Base-by-base conservation (phyloP, 208 protist species). In the Trypanosoma cruzi region DNA sequence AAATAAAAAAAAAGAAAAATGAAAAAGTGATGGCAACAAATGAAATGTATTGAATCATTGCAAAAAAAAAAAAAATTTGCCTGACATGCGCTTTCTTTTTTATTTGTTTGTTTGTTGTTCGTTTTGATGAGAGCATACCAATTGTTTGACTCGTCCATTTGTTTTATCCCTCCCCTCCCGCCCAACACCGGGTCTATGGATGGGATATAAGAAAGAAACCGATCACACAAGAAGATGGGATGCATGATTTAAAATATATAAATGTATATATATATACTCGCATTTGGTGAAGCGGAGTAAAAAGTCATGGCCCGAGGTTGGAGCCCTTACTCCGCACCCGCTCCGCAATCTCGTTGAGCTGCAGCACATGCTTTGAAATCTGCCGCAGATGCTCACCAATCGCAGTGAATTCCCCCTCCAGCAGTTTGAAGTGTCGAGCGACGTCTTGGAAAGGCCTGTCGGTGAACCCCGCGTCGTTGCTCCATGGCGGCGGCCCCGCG, bases 401-500 rank as follows among this genome's bases (percentile, higher is more conserved):
- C 8, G 71, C 78, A 10, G 73, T 75, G 56, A 96, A 96, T 60
- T 92, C 84, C 29, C 75, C 75, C 67, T 96, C 90, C 20, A 96
- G 62, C 20, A 76, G 54, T 14, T 80, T 82, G 75, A 94, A 96
- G 69, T 90, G 86, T 5, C 72, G 73, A 10, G 79, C 75, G 14
- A 93, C 84, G 36, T 93, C 84, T 14, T 90, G 83, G 65, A 96
- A 96, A 14, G 80, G 85, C 18, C 79, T 73, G 71, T 96, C 90
- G 0, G 84, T 59, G 48, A 81, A 68, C 29, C 67, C 63, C 4
- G 54, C 63, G 24, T 75, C 70, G 8, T 29, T 60, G 37, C 49
- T 57, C 60, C 68, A 72, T 32, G 48, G 32, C 46, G 37, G 34
- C 14, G 62, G 34, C 18, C 6, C 22, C 3, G n/a, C 42, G 20